Base-by-base conservation (phyloP, 2,329 filamentous ascomycete species). In the Metarhizium brunneum region DNA sequence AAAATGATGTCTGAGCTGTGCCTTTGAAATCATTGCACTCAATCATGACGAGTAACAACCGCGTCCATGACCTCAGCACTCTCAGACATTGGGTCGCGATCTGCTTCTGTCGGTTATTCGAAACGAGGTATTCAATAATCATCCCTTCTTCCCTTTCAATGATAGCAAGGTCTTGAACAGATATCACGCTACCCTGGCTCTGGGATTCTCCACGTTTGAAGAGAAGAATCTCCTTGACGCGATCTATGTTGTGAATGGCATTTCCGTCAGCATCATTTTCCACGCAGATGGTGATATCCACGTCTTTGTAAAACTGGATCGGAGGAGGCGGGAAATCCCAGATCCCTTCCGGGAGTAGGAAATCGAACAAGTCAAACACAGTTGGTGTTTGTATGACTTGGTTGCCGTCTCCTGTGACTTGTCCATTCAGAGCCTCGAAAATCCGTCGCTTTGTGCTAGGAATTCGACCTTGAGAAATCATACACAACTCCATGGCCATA, bases 341-440 rank as follows among this genome's bases (percentile, higher is more conserved):
- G n/a, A 75, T 65, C 16, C 69, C 75, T 49, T 78, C 77, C 20
- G 76, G 67, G 2, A 79, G 70, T 57, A 94, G 81, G 64, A 97
- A 97, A 71, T 99, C 94, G 64, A 95, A 94, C 25, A 97, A 79
- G 61, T 96, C 91, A 65, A 97, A 96, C 6, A 97, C 81, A 3
- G 88, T 91, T 1, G 86, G 80, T 56, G 90, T 87, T 32, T 77
- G 73, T 42, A 87, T 75, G 5, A 83, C 75, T 54, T 88, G 82
- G 50, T 86, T 85, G 57, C 82, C 83, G 14, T 86, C 81, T 18
- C 84, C 75, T 11, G 82, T 77, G 7, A 90, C 83, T 47, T 87
- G 84, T 5, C 94, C 94, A 47, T 92, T 83, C n/a, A 97, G 75
- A 0, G 90, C 83, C 57, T 85, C 83, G 50, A 85, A 82, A 4